Base-by-base conservation (phyloP, 2,329 filamentous ascomycete species). In the Immersiporthe knoxdaviesiana region DNA sequence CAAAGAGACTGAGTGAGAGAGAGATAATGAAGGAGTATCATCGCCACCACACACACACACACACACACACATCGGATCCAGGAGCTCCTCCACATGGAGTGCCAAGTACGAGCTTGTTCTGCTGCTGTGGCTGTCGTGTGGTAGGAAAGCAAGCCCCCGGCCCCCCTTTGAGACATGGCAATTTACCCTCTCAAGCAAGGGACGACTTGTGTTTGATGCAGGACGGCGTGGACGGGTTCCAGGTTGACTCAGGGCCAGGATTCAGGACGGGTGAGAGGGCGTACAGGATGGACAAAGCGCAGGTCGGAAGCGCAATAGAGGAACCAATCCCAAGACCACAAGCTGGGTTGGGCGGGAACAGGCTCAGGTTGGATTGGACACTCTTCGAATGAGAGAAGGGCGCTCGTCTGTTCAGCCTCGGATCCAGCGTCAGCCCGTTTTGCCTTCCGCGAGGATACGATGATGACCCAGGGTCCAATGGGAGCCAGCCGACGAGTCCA, bases 161-260 rank as follows among this genome's bases (percentile, higher is more conserved):
- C n/a, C n/a, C n/a, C n/a, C n/a, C 21, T 21, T 27, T 63, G 60
- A 63, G 61, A 63, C 61, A 63, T 4, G 27, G 41, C 27, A 63
- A 63, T 50, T 14, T 63, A 37, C n/a, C 27, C 41, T 12, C 16
- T 18, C 41, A 63, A 50, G 61, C 61, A 63, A 63, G 61, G 61
- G 61, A 63, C 41, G 37, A 35, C 12, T 47, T 27, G 27, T 37
- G 4, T 32, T 30, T 24, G 52, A 8, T 56, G 52, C 24, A 10
- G 32, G 24, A 30, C 37, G 16, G 24, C 14, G 32, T 16, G 32
- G 24, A 30, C 37, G 16, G 24, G 16, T 50, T 16, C 37, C 39
- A 63, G 35, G 61, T 50, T 63, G 61, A 63, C n/a, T 50, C 39
- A 30, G 61, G 61, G 8, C 18, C 24, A 63, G 39, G 27, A 44